Evolutionary conservation across 2,329 filamentous ascomycete genomes (phyloP), one percentile per base, ranked within the genome.

Genomic region (Coniochaeta ligniaria): DNA sequence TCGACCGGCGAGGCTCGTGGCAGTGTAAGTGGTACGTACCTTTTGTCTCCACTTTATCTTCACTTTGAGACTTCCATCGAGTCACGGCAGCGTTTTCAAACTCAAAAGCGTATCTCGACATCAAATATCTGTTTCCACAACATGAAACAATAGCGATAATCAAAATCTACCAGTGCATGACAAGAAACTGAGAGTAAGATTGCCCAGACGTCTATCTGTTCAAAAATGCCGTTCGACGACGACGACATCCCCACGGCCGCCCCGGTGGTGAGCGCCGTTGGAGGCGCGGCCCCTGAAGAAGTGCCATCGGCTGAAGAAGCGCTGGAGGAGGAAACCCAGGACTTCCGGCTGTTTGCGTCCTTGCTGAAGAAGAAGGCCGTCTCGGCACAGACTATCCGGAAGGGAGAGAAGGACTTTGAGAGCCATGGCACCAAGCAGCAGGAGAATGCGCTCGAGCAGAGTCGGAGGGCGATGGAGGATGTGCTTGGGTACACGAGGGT

Each of bases 391-490:
- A 83, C 93, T 12, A 92, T 96, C 38, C 92, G 94, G 66, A 91
- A 92, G 64, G 95, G 95, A 63, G 92, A 96, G 73, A 99, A 99
- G 74, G 95, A 99, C 76, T 99, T 97, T 73, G 95, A 98, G 76
- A 88, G 90, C 31, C 92, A 98, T 75, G 90, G 91, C 56, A 98
- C 95, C 2, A 83, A 85, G 35, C 85, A 90, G 35, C 95, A 99
- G 74, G 86, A 88, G 65, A 82, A 83, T 60, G 84, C 88, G 9
- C 86, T 99, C 58, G 89, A 92, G 69, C 84, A 90, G 55, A 96
- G 92, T 63, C 87, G 94, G 60, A 81, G 83, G 66, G 94, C 93
- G 22, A 95, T 99, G 89, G 90, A 96, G 74, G 87, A 92, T 67
- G 93, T 94, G 2, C 81, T 98, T 60, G 83, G 86, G 58, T 89